Conservation (phyloP, 2,329 filamentous ascomycete species). For the Colletotrichum agaves region DNA sequence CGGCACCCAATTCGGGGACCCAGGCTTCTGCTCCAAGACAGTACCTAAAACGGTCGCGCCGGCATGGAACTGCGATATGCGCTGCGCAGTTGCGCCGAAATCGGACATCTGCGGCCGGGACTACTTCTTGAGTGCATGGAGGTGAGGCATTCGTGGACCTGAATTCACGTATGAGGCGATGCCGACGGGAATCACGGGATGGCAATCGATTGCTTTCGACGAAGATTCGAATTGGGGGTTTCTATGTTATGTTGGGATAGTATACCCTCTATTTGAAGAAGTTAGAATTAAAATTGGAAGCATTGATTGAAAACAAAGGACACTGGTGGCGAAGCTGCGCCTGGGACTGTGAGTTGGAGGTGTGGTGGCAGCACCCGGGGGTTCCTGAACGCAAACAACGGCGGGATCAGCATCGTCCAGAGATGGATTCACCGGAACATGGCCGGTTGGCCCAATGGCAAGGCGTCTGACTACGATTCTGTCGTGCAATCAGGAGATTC, state of each 20-base stretch:
- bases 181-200: neutral
- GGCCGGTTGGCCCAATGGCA: slow-evolving; percentile 51
- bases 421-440: neutral
- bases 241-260: neutral
- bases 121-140: slow-evolving; percentile 27
- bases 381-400: neutral
- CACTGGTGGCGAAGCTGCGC: no score
- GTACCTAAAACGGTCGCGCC: slow-evolving; percentile 4
- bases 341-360: no score
- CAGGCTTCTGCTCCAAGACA: slow-evolving; percentile 23
- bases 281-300: neutral
- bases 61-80: slow-evolving; percentile 29
- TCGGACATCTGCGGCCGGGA: slow-evolving; percentile 26
- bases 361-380: neutral
- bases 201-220: neutral
- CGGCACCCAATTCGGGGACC: slow-evolving; percentile 19
- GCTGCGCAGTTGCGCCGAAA: slow-evolving; percentile 20
- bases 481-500: slow-evolving; percentile 33
- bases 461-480: slow-evolving; percentile 55
- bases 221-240: neutral
- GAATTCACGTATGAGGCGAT: neutral
- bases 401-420: neutral
- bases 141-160: neutral
- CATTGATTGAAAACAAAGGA: neutral
- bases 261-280: neutral